Evolutionary conservation across 768 basidiomycete species (phyloP), one percentile per base, ranked within the genome.

Genomic region (Cystofilobasidium ferigula): DNA sequence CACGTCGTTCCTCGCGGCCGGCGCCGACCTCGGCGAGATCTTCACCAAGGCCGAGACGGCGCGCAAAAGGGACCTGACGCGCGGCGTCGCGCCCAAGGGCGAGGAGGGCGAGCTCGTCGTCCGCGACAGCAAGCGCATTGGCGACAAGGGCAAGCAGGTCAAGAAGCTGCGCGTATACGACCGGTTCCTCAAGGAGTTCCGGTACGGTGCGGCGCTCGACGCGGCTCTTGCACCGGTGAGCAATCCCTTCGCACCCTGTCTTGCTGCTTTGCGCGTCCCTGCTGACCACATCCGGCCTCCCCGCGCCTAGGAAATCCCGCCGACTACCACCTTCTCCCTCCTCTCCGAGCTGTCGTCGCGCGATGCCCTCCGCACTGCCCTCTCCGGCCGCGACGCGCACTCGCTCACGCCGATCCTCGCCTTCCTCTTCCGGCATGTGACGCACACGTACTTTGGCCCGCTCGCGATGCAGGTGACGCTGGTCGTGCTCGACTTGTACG

Each of bases 171-270:
- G 82, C 75, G 86, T 89, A 63, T 95, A 95, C 76, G 95, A 99
- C 75, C 83, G 83, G 71, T 78, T 89, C 60, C 79, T 99, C 57
- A 98, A 98, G 76, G 80, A 78, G 43, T 99, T 98, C 81, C 89
- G 88, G 73, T 98, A 99, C 76, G 86, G 87, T 10, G 90, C 90
- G 40, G 95, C 95, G 6, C 78, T 99, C 62, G 94, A 99, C 77
- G 84, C 89, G 7, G 92, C 93, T 28, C 58, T 54, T 28, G 20
- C n/a, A 34, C 42, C 40, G 3, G n/a, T 10, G 24, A 40, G 30
- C n/a, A 2, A 6, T 13, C 26, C 30, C 14, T n/a, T 56, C 28
- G 28, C 2, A 26, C 54, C 30, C 8, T 56, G 3, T 60, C 26
- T 42, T 43, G 3, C n/a, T 5, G 28, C 36, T 7, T 10, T 57